Evolutionary conservation across 169 alveolate genomes (phyloP).

Genomic region (Prorocentrum cordatum): DNA sequence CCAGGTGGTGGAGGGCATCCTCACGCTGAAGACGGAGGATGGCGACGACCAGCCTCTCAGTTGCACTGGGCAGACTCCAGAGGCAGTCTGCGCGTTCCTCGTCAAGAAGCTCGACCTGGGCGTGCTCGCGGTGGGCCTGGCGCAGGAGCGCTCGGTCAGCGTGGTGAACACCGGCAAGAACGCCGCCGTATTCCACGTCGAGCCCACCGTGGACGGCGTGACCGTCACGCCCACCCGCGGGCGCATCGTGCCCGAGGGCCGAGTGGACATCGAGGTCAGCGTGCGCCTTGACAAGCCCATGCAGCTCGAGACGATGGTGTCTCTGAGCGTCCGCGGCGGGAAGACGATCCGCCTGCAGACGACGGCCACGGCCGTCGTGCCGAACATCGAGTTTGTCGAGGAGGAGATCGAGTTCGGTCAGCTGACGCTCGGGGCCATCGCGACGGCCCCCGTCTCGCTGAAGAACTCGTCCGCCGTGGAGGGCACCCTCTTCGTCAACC

Average conservation of each 20-base stretch:
- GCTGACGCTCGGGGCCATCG: conserved; percentile 29
- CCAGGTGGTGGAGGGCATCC: conserved; percentile 17
- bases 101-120: conserved; percentile 7
- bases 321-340: conserved; percentile 42
- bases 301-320: conserved; percentile 29
- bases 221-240: conserved; percentile 41
- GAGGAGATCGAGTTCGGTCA: background rate
- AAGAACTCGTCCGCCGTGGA: conserved; percentile 57
- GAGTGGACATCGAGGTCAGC: conserved; percentile 23
- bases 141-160: conserved; percentile 22
- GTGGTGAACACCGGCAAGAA: conserved; percentile 28
- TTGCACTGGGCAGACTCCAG: conserved; percentile 29
- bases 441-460: conserved; percentile 9
- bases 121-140: conserved; percentile 37
- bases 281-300: conserved; percentile 34
- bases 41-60: conserved; percentile 46
- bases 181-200: conserved; percentile 51
- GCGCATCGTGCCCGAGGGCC: conserved; percentile 34
- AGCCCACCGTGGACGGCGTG: conserved; percentile 21
- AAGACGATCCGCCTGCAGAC: background rate
- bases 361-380: conserved; percentile 46
- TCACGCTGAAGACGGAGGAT: conserved; percentile 40
- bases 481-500: conserved; percentile 47
- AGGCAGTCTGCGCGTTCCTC: background rate
- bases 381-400: conserved; percentile 53